phyloP scores from a whole-genome alignment of 352 stramenopile species.

The Peronospora destructor region DNA sequence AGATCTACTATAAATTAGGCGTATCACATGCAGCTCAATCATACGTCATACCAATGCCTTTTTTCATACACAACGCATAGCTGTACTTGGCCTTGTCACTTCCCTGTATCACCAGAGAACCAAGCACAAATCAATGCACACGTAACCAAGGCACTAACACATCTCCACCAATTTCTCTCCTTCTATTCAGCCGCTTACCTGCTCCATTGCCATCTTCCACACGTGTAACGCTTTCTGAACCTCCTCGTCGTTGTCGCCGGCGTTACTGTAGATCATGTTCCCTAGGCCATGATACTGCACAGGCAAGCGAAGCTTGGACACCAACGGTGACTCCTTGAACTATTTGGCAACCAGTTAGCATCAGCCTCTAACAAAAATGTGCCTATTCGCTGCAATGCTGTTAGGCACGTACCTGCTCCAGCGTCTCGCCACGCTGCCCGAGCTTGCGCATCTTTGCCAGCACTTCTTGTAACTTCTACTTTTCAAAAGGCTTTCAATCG shows the following conservation, averaged over 20 bases:
- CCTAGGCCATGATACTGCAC: slow-evolving; percentile 61
- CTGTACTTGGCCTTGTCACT: slow-evolving; percentile 81
- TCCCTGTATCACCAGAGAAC: slow-evolving; percentile 28
- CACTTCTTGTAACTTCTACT: slow-evolving; percentile 54
- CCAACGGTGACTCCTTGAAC: slow-evolving; percentile 63
- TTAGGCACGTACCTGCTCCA: slow-evolving; percentile 38
- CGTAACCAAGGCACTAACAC: neutral
- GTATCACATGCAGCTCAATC: neutral
- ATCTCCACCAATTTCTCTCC: neutral
- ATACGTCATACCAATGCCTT: slow-evolving; percentile 43
- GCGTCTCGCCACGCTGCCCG: slow-evolving; percentile 38
- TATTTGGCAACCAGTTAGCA: slow-evolving; percentile 4
- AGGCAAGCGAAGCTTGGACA: slow-evolving; percentile 45
- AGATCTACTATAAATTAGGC: neutral
- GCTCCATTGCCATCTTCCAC: slow-evolving; percentile 80
- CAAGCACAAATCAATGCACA: neutral
- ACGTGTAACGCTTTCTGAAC: slow-evolving; percentile 68
- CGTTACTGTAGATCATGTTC: slow-evolving; percentile 84
- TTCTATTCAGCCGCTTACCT: slow-evolving; percentile 20
- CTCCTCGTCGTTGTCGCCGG: slow-evolving; percentile 45
- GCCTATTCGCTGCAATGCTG: neutral
- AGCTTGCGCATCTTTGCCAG: slow-evolving; percentile 48
- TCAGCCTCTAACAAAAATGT: neutral
- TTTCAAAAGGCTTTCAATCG: neutral
- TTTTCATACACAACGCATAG: slow-evolving; percentile 78